Conservation (phyloP, 257 asterid species). For the Osmanthus fragrans region DNA sequence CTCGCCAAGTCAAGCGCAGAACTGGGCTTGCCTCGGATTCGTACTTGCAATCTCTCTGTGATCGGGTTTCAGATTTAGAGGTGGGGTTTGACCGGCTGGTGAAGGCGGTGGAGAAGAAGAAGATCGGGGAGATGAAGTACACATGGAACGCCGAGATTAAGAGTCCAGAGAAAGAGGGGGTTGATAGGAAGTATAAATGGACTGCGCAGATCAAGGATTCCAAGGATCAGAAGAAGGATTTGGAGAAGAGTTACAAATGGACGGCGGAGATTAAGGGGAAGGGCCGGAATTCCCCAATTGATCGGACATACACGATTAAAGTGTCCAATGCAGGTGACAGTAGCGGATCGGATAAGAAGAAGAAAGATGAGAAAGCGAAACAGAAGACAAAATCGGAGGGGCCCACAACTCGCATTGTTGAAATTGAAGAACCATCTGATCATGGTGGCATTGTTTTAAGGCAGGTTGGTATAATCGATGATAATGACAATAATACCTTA, state of each 20-base stretch:
- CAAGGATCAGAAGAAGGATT: conserved; percentile 44
- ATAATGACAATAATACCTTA: not conserved
- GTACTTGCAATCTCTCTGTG: conserved; percentile 48
- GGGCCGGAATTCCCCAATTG: conserved; percentile 42
- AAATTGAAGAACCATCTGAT: conserved; percentile 63
- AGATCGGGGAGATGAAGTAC: conserved; percentile 47
- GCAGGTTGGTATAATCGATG: conserved; percentile 50
- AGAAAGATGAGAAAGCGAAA: conserved; percentile 38
- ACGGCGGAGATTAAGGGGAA: conserved; percentile 78
- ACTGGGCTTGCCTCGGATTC: conserved; percentile 35
- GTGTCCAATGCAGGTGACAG: conserved; percentile 41
- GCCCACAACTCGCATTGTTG: conserved; percentile 46
- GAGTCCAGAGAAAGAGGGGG: conserved; percentile 50
- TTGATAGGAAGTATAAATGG: conserved; percentile 73
- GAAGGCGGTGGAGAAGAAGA: conserved; percentile 43
- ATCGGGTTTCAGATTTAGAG: conserved; percentile 78
- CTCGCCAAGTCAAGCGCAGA: conserved; percentile 57
- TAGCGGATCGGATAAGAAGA: conserved; percentile 18
- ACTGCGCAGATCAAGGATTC: conserved; percentile 64
- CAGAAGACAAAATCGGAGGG: conserved; percentile 31
- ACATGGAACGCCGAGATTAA: conserved; percentile 86
- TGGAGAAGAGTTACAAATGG: conserved; percentile 53
- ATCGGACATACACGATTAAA: conserved; percentile 58
- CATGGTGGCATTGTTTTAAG: conserved; percentile 66
- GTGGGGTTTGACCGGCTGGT: conserved; percentile 41